Percentiles rank a stretch among this genome's conserved stretches.
Conservation (phyloP, 768 basidiomycete genomes). For the Termitomyces sp. region DNA sequence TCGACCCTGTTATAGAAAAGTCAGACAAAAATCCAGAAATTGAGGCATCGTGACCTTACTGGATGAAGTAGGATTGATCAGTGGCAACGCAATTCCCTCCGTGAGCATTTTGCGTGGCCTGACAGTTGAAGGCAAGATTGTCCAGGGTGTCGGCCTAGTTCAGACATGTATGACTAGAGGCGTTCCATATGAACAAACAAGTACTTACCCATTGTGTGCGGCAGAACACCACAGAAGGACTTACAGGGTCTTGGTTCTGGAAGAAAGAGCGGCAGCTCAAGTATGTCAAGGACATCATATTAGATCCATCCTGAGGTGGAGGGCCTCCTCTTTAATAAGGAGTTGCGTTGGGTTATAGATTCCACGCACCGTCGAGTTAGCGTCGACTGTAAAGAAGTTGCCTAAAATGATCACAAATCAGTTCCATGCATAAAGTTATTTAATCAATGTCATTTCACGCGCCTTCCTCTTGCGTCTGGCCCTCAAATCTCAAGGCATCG, state of each 20-base stretch:
- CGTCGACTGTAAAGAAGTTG: too few relatives aligned
- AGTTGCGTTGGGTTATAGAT: background rate
- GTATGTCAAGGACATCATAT: constrained; percentile 38
- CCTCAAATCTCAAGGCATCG: constrained; percentile 43
- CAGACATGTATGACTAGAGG: background rate
- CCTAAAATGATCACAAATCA: constrained; percentile 15
- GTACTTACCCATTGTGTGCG: constrained; percentile 41
- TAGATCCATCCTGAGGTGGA: constrained; percentile 24
- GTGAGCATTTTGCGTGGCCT: constrained; percentile 45
- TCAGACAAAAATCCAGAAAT: background rate
- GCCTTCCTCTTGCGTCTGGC: constrained; percentile 45
- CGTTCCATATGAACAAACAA: background rate
- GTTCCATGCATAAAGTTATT: background rate
- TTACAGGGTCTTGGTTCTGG: constrained; percentile 42
- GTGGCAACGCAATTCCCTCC: constrained; percentile 46
- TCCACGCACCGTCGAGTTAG: too few relatives aligned
- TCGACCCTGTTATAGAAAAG: background rate
- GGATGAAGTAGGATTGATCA: constrained; percentile 46
- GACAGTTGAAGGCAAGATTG: constrained; percentile 43
- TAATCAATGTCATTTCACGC: constrained; percentile 12
- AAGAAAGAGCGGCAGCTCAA: constrained; percentile 43
- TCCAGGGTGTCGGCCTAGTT: constrained; percentile 34
- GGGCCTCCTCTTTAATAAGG: background rate
- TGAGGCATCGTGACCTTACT: constrained; percentile 28
- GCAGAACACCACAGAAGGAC: constrained; percentile 38